A percentile compares a stretch with the other conserved stretches of the same genome.
Conservation (phyloP, 352 stramenopile genomes). For the Globisporangium radiosum region DNA sequence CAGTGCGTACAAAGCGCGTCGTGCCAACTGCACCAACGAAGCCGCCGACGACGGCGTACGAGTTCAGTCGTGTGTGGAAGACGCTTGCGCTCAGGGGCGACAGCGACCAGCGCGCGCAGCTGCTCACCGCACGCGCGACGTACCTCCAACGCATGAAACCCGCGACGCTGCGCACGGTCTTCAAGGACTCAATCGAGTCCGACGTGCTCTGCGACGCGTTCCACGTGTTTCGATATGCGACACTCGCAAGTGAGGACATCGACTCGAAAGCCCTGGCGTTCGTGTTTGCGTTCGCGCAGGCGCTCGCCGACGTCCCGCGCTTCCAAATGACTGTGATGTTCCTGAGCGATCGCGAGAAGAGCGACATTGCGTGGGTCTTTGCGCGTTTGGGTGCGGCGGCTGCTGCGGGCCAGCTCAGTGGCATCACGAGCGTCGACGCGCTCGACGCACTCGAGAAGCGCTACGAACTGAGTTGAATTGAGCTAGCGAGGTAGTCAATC, state of each 20-base stretch:
- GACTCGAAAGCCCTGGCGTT: conserved; percentile 14
- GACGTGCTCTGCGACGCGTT: conserved; percentile 73
- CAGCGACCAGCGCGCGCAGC: conserved; percentile 14
- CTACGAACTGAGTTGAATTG: conserved; percentile 37
- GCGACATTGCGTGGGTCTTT: conserved; percentile 45
- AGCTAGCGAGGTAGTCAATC: neutral
- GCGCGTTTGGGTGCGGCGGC: conserved; percentile 16
- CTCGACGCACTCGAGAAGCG: conserved; percentile 29
- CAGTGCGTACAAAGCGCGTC: neutral
- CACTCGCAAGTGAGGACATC: conserved; percentile 5
- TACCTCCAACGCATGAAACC: conserved; percentile 48
- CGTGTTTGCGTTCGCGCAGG: conserved; percentile 25
- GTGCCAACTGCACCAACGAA: conserved; percentile 60
- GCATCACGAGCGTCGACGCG: neutral
- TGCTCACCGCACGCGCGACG: conserved; percentile 31
- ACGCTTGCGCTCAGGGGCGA: conserved; percentile 44
- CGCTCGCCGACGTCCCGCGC: conserved; percentile 46
- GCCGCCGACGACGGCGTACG: conserved; percentile 61
- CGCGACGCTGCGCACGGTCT: conserved; percentile 31
- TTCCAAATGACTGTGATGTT: conserved; percentile 83
- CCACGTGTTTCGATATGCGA: conserved; percentile 27
- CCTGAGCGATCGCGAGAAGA: conserved; percentile 53
- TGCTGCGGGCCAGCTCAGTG: conserved; percentile 6
- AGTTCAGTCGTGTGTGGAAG: conserved; percentile 79
- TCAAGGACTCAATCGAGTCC: conserved; percentile 71